Evolutionary conservation across 352 stramenopile species (phyloP), one percentile per base, ranked within the genome.

Genomic region (Phytophthora crassamura): DNA sequence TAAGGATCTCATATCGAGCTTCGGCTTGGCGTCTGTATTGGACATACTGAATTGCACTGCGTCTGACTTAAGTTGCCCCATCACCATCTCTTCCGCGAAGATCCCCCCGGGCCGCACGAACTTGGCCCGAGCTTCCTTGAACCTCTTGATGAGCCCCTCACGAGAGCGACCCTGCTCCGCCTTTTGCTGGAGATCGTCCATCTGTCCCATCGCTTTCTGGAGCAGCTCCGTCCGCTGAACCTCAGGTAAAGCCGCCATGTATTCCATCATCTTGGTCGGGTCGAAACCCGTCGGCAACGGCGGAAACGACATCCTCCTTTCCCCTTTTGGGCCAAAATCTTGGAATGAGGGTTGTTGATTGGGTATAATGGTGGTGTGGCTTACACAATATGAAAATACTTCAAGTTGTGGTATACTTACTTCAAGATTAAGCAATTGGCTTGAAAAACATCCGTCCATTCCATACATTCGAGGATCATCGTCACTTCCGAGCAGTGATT

Each of bases 261-360:
- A 40, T n/a, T 38, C 47, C 47, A 54, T 38, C 46, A 53, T 53
- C 50, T 42, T 40, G 51, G 39, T 49, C 51, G 51, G 22, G 39
- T 49, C 51, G 38, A 59, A 48, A 15, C 51, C 51, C 39, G 38
- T 48, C 18, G 51, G 38, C 22, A 49, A 25, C 22, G 22, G 16
- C 49, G 35, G 11, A 16, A 57, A 57, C 49, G 49, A 48, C 41
- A 48, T 43, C 22, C 22, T 25, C 22, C 3, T 25, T 25, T 25
- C 22, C 22, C 22, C 22, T 25, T 25, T 25, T 25, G 22, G 1
- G 22, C n/a, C n/a, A 25, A 25, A 25, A 25, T 25, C 22, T 25
- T 25, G 3, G 22, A 25, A 25, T 25, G 22, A 25, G 22, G 22
- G 22, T 25, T 25, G 22, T 3, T 25, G 22, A 25, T n/a, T n/a